These are phyloP conservation scores for Pseudogymnoascus sp. DNA, from an alignment of 2,329 filamentous ascomycete genomes.

Conservation along the genomic window DNA sequence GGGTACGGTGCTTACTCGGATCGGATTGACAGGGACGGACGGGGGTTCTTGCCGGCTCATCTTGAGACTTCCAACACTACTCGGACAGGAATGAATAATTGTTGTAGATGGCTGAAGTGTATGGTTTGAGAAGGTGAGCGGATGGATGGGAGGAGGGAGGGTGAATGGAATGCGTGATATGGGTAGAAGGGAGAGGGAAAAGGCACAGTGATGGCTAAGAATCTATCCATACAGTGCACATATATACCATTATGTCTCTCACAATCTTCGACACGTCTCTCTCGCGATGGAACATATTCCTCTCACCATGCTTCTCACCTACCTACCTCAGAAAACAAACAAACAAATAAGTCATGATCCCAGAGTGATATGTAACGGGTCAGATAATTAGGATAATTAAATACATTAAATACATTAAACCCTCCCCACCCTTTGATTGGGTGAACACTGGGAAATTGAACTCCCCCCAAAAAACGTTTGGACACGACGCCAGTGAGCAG, in stretches of 20 bases:
- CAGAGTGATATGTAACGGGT: neutral
- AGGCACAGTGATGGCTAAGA: neutral
- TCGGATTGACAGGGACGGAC: neutral
- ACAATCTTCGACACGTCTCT: neutral
- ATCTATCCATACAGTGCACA: neutral
- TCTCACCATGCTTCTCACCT: neutral
- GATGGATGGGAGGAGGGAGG: neutral
- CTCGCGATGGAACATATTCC: neutral
- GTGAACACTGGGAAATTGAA: neutral
- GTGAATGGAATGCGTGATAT: neutral
- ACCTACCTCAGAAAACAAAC: neutral
- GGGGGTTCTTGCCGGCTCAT: neutral
- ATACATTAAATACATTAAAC: neutral
- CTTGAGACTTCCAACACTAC: neutral
- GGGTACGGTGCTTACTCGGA: neutral
- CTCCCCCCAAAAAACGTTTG: neutral
- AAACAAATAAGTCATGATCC: neutral
- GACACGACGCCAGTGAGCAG: neutral
- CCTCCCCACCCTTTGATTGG: neutral
- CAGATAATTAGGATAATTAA: neutral
- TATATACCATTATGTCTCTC: neutral
- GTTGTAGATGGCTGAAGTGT: neutral
- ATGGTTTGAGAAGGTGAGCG: neutral
- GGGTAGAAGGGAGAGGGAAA: neutral
- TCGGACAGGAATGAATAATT: neutral